phyloP scores from a whole-genome alignment of 2,329 filamentous ascomycete genomes.

The Hortaea werneckii region DNA sequence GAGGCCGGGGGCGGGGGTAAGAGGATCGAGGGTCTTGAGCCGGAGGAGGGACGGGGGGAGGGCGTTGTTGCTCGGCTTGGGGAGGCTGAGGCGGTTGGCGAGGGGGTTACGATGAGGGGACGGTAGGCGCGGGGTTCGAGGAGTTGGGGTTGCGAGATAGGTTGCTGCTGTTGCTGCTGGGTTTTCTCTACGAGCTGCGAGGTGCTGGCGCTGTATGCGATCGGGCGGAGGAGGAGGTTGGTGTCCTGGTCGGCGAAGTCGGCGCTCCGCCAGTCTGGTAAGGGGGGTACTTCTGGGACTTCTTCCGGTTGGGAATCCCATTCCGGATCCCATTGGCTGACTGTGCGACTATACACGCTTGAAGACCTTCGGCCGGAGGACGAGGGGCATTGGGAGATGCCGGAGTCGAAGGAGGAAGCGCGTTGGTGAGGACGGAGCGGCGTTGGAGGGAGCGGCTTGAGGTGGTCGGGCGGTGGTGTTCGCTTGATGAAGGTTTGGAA shows the following conservation, averaged over 20 bases:
- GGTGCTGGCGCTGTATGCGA: constrained; percentile 21
- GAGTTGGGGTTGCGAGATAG: neutral
- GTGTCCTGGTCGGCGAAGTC: constrained; percentile 13
- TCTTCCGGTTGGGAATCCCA: constrained; percentile 8
- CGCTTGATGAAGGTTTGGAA: constrained; percentile 24
- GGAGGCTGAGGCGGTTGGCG: constrained; percentile 8
- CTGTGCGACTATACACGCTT: constrained; percentile 26
- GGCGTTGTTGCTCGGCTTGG: constrained; percentile 8
- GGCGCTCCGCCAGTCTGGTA: constrained; percentile 9
- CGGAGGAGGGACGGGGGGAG: constrained; percentile 2
- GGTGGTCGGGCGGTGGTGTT: constrained; percentile 17
- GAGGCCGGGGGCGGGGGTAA: constrained; percentile 6
- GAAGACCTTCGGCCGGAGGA: constrained; percentile 17
- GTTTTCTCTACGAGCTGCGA: constrained; percentile 13
- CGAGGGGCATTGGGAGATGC: neutral
- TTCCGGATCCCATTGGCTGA: constrained; percentile 10
- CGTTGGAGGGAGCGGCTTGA: constrained; percentile 24
- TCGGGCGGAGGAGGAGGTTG: constrained; percentile 15
- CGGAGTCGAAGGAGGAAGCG: constrained; percentile 2
- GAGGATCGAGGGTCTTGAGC: constrained; percentile 7
- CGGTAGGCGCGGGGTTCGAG: constrained; percentile 18
- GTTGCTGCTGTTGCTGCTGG: neutral
- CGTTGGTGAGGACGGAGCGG: constrained; percentile 8
- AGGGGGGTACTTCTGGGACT: neutral
- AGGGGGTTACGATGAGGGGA: constrained; percentile 18